Conservation (phyloP, 768 basidiomycete genomes). For the Auricularia sp. region DNA sequence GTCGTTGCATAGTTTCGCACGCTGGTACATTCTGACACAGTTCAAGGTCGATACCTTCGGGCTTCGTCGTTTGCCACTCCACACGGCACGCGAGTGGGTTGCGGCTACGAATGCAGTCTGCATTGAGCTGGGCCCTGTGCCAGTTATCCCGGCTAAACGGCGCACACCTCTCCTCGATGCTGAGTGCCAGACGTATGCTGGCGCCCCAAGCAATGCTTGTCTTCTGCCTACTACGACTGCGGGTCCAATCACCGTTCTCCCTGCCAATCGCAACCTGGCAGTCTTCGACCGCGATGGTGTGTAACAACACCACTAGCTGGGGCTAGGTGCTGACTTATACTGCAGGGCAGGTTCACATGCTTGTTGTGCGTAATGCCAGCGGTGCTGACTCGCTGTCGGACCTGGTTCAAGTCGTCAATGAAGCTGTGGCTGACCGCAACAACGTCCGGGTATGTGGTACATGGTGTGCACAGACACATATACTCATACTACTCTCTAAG, state of each 20-base stretch:
- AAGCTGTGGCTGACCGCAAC: background rate
- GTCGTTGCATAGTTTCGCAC: background rate
- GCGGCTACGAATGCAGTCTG: background rate
- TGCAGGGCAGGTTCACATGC: background rate
- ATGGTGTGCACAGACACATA: background rate
- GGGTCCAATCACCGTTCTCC: background rate
- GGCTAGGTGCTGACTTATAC: background rate
- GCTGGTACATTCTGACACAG: background rate
- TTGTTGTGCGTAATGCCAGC: background rate
- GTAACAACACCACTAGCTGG: background rate
- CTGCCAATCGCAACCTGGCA: background rate
- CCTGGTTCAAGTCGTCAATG: background rate
- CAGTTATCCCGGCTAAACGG: background rate
- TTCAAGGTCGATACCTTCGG: background rate
- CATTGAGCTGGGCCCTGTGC: background rate
- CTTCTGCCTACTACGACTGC: background rate
- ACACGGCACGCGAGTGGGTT: background rate
- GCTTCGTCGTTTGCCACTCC: background rate
- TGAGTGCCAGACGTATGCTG: background rate
- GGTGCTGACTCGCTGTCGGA: background rate
- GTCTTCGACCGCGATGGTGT: background rate
- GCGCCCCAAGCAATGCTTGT: background rate
- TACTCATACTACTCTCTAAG: background rate
- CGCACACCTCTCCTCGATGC: background rate
- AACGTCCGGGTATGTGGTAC: background rate